Percentiles rank a stretch among this genome's conserved stretches.
These are phyloP conservation scores for Talinum fruticosum DNA, from an alignment of 148 eudicot species.

Conservation along the genomic window DNA sequence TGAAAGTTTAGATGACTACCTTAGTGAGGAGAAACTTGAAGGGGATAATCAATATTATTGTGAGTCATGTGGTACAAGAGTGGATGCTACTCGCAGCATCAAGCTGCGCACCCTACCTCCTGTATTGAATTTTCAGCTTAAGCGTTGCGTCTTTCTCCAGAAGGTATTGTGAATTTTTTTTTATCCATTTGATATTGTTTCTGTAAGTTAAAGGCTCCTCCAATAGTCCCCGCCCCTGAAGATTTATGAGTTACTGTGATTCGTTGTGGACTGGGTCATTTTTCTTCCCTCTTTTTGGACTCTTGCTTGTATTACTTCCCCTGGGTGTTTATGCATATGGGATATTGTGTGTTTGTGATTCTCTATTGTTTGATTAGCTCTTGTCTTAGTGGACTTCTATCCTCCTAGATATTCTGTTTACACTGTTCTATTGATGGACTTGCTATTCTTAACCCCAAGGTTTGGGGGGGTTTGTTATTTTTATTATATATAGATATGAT, in stretches of 20 bases:
- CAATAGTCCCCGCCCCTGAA: no score
- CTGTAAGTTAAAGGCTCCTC: not conserved
- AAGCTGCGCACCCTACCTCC: constrained; percentile 84
- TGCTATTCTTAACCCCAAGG: not conserved
- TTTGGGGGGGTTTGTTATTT: no score
- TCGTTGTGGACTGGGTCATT: not conserved
- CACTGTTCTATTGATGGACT: not conserved
- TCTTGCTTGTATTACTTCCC: not conserved
- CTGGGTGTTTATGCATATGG: not conserved
- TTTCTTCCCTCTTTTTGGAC: not conserved
- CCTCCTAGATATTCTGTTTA: not conserved
- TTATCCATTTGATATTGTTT: not conserved
- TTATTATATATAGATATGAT: no score
- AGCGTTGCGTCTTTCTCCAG: constrained; percentile 91
- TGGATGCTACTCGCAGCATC: constrained; percentile 93
- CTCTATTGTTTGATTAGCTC: not conserved
- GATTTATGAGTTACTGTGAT: not conserved
- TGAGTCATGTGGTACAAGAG: constrained; percentile 68
- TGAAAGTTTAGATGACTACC: constrained; percentile 81
- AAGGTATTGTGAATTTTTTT: constrained; percentile 48
- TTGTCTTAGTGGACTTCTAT: not conserved
- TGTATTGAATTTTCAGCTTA: constrained; percentile 91
- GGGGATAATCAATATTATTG: constrained; percentile 96
- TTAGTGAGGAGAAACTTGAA: constrained; percentile 79
- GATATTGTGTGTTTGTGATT: not conserved